Evolutionary conservation across 371 early-diverging fungal species (phyloP).

Genomic region (Choanephora cucurbitarum): DNA sequence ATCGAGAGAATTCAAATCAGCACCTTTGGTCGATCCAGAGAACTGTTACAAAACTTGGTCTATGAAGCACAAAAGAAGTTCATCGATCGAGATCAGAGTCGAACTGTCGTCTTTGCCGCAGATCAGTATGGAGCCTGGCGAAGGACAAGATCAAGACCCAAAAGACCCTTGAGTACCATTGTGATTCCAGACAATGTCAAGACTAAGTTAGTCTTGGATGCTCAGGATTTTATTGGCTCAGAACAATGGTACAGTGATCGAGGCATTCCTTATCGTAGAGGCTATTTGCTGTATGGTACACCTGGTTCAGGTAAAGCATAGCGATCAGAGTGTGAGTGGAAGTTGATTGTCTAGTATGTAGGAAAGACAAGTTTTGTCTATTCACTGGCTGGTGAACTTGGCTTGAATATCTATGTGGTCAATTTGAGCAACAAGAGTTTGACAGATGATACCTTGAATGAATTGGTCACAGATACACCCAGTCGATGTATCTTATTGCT

Average conservation of each 20-base stretch:
- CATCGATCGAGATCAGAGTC: conserved; percentile 58
- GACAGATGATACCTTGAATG: conserved; percentile 89
- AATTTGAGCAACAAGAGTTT: conserved; percentile 86
- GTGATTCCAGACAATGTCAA: conserved; percentile 66
- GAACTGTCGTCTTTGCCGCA: conserved; percentile 72
- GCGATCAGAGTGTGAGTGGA: conserved; percentile 31
- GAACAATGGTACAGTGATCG: conserved; percentile 88
- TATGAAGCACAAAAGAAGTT: conserved; percentile 56
- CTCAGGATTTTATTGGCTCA: conserved; percentile 72
- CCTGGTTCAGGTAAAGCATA: conserved; percentile 68
- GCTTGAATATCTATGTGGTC: conserved; percentile 92
- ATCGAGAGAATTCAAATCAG: conserved; percentile 62
- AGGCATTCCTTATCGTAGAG: conserved; percentile 92
- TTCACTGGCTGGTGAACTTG: conserved; percentile 93
- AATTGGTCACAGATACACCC: conserved; percentile 88
- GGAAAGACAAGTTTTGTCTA: conserved; percentile 97
- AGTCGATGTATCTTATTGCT: conserved; percentile 90
- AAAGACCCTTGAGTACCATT: conserved; percentile 64
- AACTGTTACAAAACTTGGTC: conserved; percentile 53
- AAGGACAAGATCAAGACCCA: conserved; percentile 52
- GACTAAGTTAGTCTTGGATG: conserved; percentile 71
- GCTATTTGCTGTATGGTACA: conserved; percentile 70
- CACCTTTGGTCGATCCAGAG: conserved; percentile 61
- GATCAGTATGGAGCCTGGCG: conserved; percentile 70
- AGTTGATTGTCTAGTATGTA: not conserved